Evolutionary conservation across 805 yeast species (phyloP).

Genomic region (Jamesozyma lodderae): DNA sequence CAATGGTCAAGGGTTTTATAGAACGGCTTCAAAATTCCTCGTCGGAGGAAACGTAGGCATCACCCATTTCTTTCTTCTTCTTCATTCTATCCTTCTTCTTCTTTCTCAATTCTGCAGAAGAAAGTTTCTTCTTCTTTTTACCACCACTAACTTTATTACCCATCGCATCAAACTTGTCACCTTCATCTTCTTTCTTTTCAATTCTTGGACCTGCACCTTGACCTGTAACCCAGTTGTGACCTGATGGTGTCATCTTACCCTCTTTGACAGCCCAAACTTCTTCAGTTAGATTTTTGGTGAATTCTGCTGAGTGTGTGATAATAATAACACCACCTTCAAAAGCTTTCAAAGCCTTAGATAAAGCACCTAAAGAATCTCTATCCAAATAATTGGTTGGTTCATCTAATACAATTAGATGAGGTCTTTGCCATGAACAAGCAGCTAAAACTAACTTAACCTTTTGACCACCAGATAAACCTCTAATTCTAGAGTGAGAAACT

Average conservation of each 20-base stretch:
- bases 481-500: slow-evolving; percentile 96
- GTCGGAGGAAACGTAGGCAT: slow-evolving; percentile 92
- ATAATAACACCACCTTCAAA: slow-evolving; percentile 98
- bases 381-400: slow-evolving; percentile 98
- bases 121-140: slow-evolving; percentile 85
- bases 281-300: slow-evolving; percentile 95
- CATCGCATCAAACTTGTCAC: slow-evolving; percentile 96
- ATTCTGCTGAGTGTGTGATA: slow-evolving; percentile 98
- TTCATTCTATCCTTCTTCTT: slow-evolving; percentile 99
- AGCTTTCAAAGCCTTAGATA: slow-evolving; percentile 91
- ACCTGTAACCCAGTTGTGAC: slow-evolving; percentile 99
- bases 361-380: slow-evolving; percentile 96
- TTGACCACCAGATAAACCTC: slow-evolving; percentile 99
- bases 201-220: slow-evolving; percentile 99
- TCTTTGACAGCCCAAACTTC: slow-evolving; percentile 98
- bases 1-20: background rate
- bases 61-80: slow-evolving; percentile 98
- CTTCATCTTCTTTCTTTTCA: slow-evolving; percentile 86
- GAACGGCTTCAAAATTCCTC: slow-evolving; percentile 40
- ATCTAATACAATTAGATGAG: slow-evolving; percentile 94
- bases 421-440: slow-evolving; percentile 99
- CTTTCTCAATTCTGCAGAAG: slow-evolving; percentile 97
- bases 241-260: slow-evolving; percentile 97
- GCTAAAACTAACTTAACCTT: slow-evolving; percentile 97
- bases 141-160: slow-evolving; percentile 94